phyloP scores from a whole-genome alignment of 768 basidiomycete species.

The Tulasnella sp. region DNA sequence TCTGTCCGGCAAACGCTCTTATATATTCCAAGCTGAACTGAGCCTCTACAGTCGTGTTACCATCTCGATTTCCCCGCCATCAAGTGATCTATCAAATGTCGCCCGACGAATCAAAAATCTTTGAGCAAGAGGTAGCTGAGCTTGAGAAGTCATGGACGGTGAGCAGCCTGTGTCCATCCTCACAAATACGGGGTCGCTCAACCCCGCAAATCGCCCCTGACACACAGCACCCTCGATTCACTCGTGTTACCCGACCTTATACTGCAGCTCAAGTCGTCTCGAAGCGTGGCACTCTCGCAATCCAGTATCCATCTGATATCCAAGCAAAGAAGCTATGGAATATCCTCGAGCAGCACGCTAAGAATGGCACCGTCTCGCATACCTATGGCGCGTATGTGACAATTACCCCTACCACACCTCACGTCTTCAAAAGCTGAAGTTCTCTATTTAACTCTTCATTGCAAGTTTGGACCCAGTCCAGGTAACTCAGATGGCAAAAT shows the following conservation, averaged over 20 bases:
- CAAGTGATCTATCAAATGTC: conserved; percentile 15
- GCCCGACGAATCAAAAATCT: conserved; percentile 37
- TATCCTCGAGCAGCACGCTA: conserved; percentile 64
- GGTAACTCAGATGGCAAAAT: conserved; percentile 93
- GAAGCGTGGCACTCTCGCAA: conserved; percentile 79
- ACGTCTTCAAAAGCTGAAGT: background rate
- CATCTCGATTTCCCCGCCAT: background rate
- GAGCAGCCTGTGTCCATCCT: conserved; percentile 17
- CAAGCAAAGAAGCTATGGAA: conserved; percentile 80
- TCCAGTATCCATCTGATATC: conserved; percentile 75
- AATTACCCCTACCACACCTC: background rate
- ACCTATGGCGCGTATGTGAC: conserved; percentile 94
- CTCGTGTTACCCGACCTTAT: conserved; percentile 80
- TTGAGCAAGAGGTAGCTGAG: conserved; percentile 69
- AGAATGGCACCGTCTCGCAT: conserved; percentile 70
- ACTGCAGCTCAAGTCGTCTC: conserved; percentile 86
- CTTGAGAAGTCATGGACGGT: conserved; percentile 95
- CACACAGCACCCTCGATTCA: conserved; percentile 70
- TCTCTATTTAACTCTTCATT: background rate
- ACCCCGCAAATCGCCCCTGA: background rate
- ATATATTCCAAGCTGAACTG: too few relatives aligned
- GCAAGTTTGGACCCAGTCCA: conserved; percentile 93
- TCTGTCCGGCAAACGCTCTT: too few relatives aligned
- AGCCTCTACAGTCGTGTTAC: too few relatives aligned
- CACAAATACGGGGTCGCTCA: background rate